Evolutionary conservation across 768 basidiomycete genomes (phyloP), one percentile per base, ranked within the genome.

Genomic region (Lactarius trivialis): DNA sequence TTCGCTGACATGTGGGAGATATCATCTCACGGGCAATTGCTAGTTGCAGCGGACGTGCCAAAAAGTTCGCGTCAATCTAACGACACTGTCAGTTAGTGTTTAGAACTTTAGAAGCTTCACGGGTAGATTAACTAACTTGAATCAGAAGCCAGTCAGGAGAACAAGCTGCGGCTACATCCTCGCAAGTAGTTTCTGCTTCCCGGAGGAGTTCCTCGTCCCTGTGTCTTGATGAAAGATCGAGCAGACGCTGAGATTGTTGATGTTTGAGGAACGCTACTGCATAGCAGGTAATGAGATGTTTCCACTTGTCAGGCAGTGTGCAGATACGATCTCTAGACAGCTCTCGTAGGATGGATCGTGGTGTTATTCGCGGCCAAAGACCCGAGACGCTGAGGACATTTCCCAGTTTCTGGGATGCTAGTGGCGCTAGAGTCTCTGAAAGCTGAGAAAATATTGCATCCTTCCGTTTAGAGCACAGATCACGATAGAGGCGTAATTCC

Each of bases 21-120:
- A 80, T 78, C 82, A 84, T 83, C 53, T 81, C 75, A 4, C 66
- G 55, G 0, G 81, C 78, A 8, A 83, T 70, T 0, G 68, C 56
- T 0, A 70, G 69, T 60, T 84, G 82, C 15, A 82, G 65, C 0
- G 73, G 72, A 2, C 82, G 79, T 24, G 75, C 68, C 12, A 76
- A 61, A 41, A 84, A 75, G 55, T 81, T 72, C 4, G 74, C 68
- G 57, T 83, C 78, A 0, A 83, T 73, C 81, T 82, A 50, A 48
- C 11, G 6, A 2, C 2, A 24, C 12, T 14, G 2, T 5, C 3
- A 2, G 45, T 48, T 0, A 48, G 24, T 14, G 12, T 12, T 12
- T 48, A 5, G 6, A 24, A 14, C 11, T 12, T 12, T 48, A 5
- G 6, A 24, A 24, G 5, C 7, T 7, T 49, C 2, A 15, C 12